phyloP scores from a whole-genome alignment of 1,284 basidiomycete species.

The Fomitiporia mediterranea region DNA sequence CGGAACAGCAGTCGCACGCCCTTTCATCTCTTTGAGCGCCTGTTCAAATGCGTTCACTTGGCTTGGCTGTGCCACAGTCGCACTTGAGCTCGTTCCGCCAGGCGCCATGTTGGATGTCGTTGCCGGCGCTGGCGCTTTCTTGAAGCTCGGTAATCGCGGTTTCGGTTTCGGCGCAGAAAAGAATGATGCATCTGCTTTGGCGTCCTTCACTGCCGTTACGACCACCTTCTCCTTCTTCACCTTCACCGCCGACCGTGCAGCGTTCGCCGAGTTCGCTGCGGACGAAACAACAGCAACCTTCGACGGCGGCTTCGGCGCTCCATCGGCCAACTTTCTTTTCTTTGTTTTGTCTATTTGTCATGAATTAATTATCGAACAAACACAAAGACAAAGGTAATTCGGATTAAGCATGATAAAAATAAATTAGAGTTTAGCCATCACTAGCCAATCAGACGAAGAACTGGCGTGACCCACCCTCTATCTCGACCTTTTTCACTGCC shows the following conservation, averaged over 20 bases:
- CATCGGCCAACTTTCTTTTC: constrained; percentile 63
- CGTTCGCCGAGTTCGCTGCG: constrained; percentile 23
- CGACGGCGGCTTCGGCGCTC: constrained; percentile 48
- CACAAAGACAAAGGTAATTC: not conserved
- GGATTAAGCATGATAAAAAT: constrained; percentile 12
- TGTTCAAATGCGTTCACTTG: constrained; percentile 73
- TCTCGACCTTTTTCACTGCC: constrained; percentile 37
- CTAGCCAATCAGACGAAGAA: constrained; percentile 25
- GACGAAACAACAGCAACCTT: constrained; percentile 58
- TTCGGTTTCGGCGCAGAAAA: constrained; percentile 82
- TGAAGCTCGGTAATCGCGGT: constrained; percentile 74
- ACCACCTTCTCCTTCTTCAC: constrained; percentile 38
- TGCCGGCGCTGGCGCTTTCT: constrained; percentile 47
- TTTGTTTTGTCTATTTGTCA: constrained; percentile 53
- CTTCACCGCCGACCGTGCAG: constrained; percentile 21
- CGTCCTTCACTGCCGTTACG: constrained; percentile 53
- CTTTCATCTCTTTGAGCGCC: constrained; percentile 68
- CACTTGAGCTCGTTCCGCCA: constrained; percentile 49
- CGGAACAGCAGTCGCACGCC: constrained; percentile 40
- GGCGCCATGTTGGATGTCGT: not conserved
- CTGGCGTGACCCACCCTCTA: constrained; percentile 70
- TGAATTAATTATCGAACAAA: not conserved
- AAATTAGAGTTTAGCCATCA: constrained; percentile 9
- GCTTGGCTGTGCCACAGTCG: constrained; percentile 65
- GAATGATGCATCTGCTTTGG: constrained; percentile 78